phyloP scores from a whole-genome alignment of 2,329 filamentous ascomycete species.

The Madurella mycetomatis region DNA sequence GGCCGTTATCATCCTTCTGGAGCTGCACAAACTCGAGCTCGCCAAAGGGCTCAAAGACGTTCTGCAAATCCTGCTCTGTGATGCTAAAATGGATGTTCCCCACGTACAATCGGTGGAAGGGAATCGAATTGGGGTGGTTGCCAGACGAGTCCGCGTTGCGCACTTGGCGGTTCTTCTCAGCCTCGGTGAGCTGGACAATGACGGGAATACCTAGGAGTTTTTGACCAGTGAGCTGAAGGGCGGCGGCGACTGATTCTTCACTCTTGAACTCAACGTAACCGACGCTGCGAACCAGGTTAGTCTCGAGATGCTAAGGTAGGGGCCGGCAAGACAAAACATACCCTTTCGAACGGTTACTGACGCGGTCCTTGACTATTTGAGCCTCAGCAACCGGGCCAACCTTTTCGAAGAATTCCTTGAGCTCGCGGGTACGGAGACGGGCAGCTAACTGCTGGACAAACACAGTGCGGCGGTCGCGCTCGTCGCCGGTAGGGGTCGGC shows the following conservation, averaged over 20 bases:
- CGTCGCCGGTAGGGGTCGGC: conserved; percentile 74
- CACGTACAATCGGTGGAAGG: conserved; percentile 96
- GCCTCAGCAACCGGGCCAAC: conserved; percentile 93
- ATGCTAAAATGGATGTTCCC: conserved; percentile 99
- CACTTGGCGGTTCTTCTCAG: conserved; percentile 97
- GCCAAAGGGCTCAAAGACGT: conserved; percentile 96
- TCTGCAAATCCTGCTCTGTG: conserved; percentile 90
- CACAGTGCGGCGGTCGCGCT: conserved; percentile 92
- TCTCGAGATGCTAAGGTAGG: conserved; percentile 11
- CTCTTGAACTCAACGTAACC: conserved; percentile 99
- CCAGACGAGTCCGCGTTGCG: conserved; percentile 68
- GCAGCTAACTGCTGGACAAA: conserved; percentile 98
- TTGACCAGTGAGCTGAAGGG: conserved; percentile 97
- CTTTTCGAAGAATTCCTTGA: conserved; percentile 93
- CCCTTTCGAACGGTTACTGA: conserved; percentile 97
- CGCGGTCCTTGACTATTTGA: conserved; percentile 96
- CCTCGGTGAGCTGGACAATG: conserved; percentile 96
- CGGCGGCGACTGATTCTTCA: conserved; percentile 88
- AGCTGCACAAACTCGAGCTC: conserved; percentile 96
- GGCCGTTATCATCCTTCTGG: conserved; percentile 88
- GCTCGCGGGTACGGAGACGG: conserved; percentile 83
- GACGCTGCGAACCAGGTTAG: conserved; percentile 60
- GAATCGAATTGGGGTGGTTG: conserved; percentile 74
- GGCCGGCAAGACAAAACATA: conserved; percentile 43
- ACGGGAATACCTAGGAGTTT: conserved; percentile 98